Evolutionary conservation across 768 basidiomycete species (phyloP).

Genomic region (Podaxis mareebaensis): DNA sequence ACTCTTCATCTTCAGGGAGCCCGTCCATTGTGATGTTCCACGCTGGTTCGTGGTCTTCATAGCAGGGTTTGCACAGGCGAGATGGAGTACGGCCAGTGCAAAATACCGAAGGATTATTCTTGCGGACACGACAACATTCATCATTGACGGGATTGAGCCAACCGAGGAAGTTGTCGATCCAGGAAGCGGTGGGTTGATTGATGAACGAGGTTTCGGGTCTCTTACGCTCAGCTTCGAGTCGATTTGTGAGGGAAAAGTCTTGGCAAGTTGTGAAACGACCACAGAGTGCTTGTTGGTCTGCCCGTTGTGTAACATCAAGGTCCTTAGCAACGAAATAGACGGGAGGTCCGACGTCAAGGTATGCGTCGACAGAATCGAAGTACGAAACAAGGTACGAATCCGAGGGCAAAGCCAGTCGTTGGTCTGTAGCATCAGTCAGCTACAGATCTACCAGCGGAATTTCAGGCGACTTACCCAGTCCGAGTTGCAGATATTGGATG

Average conservation of each 20-base stretch:
- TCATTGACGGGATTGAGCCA: conserved; percentile 94
- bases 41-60: conserved; percentile 64
- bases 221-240: conserved; percentile 91
- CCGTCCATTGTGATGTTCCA: conserved; percentile 98
- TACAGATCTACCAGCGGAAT: neutral
- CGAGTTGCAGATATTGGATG: conserved; percentile 88
- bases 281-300: conserved; percentile 82
- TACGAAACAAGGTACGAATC: conserved; percentile 91
- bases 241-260: conserved; percentile 80
- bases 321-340: conserved; percentile 90
- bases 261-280: conserved; percentile 94
- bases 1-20: conserved; percentile 83
- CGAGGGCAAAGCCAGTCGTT: conserved; percentile 88
- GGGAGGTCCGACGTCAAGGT: conserved; percentile 92
- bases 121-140: conserved; percentile 88
- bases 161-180: conserved; percentile 94
- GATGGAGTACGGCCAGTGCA: conserved; percentile 66
- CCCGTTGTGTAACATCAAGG: conserved; percentile 65
- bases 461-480: conserved; percentile 65
- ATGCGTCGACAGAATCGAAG: conserved; percentile 86
- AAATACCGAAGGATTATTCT: conserved; percentile 66
- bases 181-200: conserved; percentile 86
- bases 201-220: conserved; percentile 84
- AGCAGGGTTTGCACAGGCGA: conserved; percentile 80
- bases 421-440: conserved; percentile 52